Evolutionary conservation across 2,329 filamentous ascomycete species (phyloP).

Genomic region (Cytospora mali): DNA sequence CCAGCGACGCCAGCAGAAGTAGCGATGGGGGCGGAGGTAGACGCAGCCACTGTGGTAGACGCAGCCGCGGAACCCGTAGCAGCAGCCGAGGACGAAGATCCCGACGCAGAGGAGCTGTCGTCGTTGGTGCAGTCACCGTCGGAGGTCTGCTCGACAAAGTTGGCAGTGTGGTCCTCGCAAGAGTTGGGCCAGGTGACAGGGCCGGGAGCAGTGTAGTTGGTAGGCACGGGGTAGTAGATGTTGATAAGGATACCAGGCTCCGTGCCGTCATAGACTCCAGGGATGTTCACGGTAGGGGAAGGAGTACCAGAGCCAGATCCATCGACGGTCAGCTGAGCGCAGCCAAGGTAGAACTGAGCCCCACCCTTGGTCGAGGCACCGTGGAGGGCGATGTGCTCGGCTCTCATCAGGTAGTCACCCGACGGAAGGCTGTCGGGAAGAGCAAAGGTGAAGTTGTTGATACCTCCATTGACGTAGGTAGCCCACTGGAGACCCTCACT

Average conservation of each 20-base stretch:
- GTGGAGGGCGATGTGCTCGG: constrained; percentile 45
- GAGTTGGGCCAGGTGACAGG: constrained; percentile 39
- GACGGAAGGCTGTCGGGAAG: constrained; percentile 36
- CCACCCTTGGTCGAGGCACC: constrained; percentile 37
- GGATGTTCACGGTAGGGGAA: constrained; percentile 37
- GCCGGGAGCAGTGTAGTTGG: constrained; percentile 39
- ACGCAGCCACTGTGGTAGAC: background rate
- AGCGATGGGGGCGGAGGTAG: background rate
- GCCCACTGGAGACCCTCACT: constrained; percentile 39
- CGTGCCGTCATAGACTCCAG: constrained; percentile 38
- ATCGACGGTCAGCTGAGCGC: constrained; percentile 40
- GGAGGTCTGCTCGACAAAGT: constrained; percentile 37
- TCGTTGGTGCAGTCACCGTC: constrained; percentile 42
- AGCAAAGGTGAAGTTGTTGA: constrained; percentile 41
- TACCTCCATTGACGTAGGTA: constrained; percentile 34
- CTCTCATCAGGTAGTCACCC: constrained; percentile 47
- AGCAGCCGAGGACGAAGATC: constrained; percentile 1
- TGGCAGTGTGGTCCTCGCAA: constrained; percentile 43
- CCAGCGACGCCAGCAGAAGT: background rate
- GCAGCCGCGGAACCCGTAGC: constrained; percentile 3
- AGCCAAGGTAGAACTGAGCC: constrained; percentile 45
- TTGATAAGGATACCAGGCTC: constrained; percentile 40
- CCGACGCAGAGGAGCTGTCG: constrained; percentile 12
- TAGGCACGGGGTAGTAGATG: constrained; percentile 41
- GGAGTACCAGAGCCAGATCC: constrained; percentile 38